Conservation (phyloP, 306 rosid species). For the Fragaria ananassa region DNA sequence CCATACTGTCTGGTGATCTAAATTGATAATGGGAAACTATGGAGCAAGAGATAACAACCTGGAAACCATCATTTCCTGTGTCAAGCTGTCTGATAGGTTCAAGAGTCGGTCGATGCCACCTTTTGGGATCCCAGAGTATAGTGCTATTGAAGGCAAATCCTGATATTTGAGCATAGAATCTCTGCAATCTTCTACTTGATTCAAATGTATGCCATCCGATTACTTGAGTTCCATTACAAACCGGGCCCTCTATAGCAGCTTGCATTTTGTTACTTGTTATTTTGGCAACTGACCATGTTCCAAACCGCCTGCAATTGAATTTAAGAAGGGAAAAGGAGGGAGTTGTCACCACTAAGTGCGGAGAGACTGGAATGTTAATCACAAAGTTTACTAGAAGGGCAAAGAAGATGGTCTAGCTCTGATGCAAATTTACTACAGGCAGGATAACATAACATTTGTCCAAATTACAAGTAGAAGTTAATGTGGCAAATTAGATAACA, state of each 20-base stretch:
- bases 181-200: slow-evolving; percentile 35
- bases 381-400: not conserved
- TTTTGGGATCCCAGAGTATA: slow-evolving; percentile 80
- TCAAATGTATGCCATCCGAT: slow-evolving; percentile 79
- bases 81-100: slow-evolving; percentile 76
- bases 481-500: not conserved
- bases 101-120: slow-evolving; percentile 66
- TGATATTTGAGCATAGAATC: slow-evolving; percentile 70
- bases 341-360: slow-evolving; percentile 15
- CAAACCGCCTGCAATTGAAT: slow-evolving; percentile 66
- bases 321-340: slow-evolving; percentile 12
- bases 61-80: slow-evolving; percentile 48
- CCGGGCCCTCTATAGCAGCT: slow-evolving; percentile 58
- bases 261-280: slow-evolving; percentile 32
- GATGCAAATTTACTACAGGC: not conserved
- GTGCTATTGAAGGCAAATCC: slow-evolving; percentile 96
- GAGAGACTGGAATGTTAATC: slow-evolving; percentile 6
- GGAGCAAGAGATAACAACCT: slow-evolving; percentile 44
- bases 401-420: not conserved
- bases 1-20: too few relatives aligned
- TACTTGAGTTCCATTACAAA: slow-evolving; percentile 78
- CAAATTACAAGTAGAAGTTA: not conserved
- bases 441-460: not conserved
- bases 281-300: slow-evolving; percentile 77
- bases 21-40: not conserved